phyloP scores from a whole-genome alignment of 202 grass and related monocot genomes.

The Alloteropsis angusta region DNA sequence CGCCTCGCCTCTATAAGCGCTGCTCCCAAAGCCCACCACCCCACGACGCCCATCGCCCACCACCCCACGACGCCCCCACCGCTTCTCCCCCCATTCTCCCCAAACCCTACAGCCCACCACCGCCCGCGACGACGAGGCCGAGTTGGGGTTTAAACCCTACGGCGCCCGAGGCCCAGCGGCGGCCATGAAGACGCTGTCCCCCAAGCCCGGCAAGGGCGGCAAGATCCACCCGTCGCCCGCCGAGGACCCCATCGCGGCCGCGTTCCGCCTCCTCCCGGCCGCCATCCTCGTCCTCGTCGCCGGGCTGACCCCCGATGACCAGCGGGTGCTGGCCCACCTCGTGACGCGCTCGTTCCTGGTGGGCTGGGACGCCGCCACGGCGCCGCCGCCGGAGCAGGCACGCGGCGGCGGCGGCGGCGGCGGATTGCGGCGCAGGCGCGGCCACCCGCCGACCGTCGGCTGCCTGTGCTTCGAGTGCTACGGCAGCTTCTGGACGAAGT shows the following conservation, averaged over 20 bases:
- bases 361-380: background rate
- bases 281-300: slow-evolving; percentile 41
- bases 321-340: slow-evolving; percentile 60
- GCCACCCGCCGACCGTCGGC: slow-evolving; percentile 44
- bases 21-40: background rate
- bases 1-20: background rate
- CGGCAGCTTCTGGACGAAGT: slow-evolving; percentile 68
- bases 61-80: background rate
- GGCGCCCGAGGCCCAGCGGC: background rate
- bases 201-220: slow-evolving; percentile 48
- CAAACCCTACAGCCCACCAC: slow-evolving; percentile 2
- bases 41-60: no score
- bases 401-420: background rate
- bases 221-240: slow-evolving; percentile 37
- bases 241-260: slow-evolving; percentile 20
- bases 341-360: slow-evolving; percentile 32
- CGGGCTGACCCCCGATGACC: slow-evolving; percentile 48
- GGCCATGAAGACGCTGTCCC: slow-evolving; percentile 50
- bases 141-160: slow-evolving; percentile 7
- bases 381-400: background rate
- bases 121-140: background rate
- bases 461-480: slow-evolving; percentile 89
- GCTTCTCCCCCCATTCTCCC: background rate
- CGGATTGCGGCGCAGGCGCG: background rate
- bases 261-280: slow-evolving; percentile 45